phyloP scores from a whole-genome alignment of 1,139 yeast species.

The Zygotorulaspora mrakii region DNA sequence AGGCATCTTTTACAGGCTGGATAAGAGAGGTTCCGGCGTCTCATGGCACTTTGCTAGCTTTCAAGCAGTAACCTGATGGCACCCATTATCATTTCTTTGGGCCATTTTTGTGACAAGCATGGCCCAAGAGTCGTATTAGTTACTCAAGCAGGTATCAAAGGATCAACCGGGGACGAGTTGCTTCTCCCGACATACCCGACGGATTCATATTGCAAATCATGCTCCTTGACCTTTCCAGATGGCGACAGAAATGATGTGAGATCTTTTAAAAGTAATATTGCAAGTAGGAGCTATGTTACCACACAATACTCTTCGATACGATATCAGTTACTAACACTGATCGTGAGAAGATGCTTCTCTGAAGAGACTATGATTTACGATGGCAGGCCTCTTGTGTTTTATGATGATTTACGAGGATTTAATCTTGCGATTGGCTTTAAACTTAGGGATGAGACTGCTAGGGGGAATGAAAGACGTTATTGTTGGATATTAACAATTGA shows the following conservation, averaged over 20 bases:
- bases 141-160: conserved; percentile 48
- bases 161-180: conserved; percentile 27
- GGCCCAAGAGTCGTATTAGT: conserved; percentile 78
- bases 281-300: conserved; percentile 38
- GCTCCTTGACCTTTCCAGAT: conserved; percentile 50
- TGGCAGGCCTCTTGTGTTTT: conserved; percentile 64
- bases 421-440: conserved; percentile 66
- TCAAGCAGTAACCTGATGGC: too few relatives aligned
- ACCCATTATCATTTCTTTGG: conserved; percentile 47
- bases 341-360: conserved; percentile 62
- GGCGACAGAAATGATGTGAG: conserved; percentile 15
- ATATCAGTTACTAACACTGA: conserved; percentile 37
- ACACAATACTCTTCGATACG: conserved; percentile 61
- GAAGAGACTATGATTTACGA: conserved; percentile 70
- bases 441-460: conserved; percentile 62
- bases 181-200: conserved; percentile 36
- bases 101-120: conserved; percentile 83
- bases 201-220: conserved; percentile 56
- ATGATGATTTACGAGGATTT: conserved; percentile 65
- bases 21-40: background rate
- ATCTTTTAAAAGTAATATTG: conserved; percentile 26
- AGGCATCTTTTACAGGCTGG: background rate
- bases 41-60: background rate
- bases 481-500: conserved; percentile 62
- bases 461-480: conserved; percentile 77